Base-by-base conservation (phyloP, 2,329 filamentous ascomycete species). In the Fusarium sp. region DNA sequence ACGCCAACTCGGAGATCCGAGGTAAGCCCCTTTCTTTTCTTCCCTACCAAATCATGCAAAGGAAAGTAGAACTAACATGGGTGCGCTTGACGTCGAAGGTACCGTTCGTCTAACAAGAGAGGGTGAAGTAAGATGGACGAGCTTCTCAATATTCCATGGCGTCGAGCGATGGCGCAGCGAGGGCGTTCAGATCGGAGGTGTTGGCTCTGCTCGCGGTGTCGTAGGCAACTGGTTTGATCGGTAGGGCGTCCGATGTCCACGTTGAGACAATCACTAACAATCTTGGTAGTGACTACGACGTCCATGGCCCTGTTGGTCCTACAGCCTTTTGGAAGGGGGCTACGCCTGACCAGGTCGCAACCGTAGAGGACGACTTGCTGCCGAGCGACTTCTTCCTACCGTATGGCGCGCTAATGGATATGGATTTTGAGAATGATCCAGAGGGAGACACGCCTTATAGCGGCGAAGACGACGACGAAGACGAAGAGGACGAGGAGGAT, bases 141-240 rank as follows among this genome's bases (percentile, higher is more conserved):
- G 85, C 0, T 84, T 85, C 49, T 89, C 86, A 2, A 80, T 92
- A 11, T 79, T 81, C 61, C 76, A 82, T 64, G 87, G 88, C 43
- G 81, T 90, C 63, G 86, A 90, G 68, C 79, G 89, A 19, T 93
- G 90, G 91, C 82, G 85, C n/a, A 90, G 87, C 68, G 91, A 94
- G 75, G 85, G 88, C 9, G 79, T 93, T 6, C 91, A 94, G 73
- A 74, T 93, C 6, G 90, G 90, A 10, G 91, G 90, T 0, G 67
- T 86, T 1, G 76, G 78, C 44, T 88, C 87, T 6, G 85, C 83
- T 7, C 81, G 89, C 8, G 90, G 90, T 1, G 85, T 92, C 0
- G 70, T 92, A 2, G 90, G 91, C 0, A 88, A 86, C 47, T 94
- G 91, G 91, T 93, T 92, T 68, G 89, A 92, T 67, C 88, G 87